These are phyloP conservation scores for Wickerhamiella kurtzmanii DNA, from an alignment of 805 yeast species.

Conservation along the genomic window DNA sequence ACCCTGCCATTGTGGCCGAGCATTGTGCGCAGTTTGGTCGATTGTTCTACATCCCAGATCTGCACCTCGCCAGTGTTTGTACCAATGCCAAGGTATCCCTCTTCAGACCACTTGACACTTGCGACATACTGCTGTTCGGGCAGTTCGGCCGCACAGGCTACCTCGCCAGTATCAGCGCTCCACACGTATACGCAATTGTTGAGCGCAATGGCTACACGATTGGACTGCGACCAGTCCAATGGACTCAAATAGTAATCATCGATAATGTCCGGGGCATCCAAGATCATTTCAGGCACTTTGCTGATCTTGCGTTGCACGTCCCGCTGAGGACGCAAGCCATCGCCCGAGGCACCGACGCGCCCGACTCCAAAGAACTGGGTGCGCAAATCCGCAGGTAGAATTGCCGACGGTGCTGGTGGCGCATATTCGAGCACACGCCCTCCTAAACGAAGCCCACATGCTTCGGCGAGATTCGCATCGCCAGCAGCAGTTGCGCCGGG, in stretches of 20 bases:
- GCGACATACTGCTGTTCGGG: slow-evolving; percentile 33
- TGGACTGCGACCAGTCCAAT: slow-evolving; percentile 74
- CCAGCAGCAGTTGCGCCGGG: neutral
- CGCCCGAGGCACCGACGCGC: neutral
- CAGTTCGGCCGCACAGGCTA: slow-evolving; percentile 38
- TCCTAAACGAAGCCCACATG: neutral
- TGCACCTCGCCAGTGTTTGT: slow-evolving; percentile 71
- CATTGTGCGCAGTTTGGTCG: slow-evolving; percentile 65
- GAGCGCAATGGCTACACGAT: slow-evolving; percentile 76
- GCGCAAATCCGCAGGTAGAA: neutral
- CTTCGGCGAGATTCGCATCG: neutral
- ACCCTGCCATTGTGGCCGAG: slow-evolving; percentile 60
- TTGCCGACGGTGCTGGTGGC: neutral
- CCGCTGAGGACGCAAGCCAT: neutral
- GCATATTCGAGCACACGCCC: neutral
- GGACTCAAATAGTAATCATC: slow-evolving; percentile 87
- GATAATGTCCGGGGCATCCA: slow-evolving; percentile 89
- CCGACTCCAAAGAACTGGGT: neutral
- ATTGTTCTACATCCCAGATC: slow-evolving; percentile 84
- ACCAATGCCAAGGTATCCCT: slow-evolving; percentile 79
- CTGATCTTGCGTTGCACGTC: slow-evolving; percentile 45
- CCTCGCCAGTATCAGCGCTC: slow-evolving; percentile 78
- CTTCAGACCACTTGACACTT: slow-evolving; percentile 82
- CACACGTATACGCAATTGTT: slow-evolving; percentile 76
- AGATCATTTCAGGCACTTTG: slow-evolving; percentile 78